These are phyloP conservation scores for Rhodamnia argentea DNA, from an alignment of 345 rosid species.

Conservation along the genomic window DNA sequence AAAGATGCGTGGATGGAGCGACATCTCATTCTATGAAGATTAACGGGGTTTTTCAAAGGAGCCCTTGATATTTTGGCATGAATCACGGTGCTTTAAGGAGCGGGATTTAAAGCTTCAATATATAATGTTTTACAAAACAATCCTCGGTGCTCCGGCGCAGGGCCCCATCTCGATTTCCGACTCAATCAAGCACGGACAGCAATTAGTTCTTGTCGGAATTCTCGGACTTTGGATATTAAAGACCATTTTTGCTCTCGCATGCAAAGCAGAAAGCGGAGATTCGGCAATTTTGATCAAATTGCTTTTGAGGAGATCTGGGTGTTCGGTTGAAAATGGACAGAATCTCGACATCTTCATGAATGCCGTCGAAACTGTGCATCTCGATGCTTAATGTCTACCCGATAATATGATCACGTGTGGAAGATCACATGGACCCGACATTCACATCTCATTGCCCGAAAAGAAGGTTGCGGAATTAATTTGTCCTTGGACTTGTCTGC, in stretches of 20 bases:
- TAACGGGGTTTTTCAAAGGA: background rate
- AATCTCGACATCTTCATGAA: background rate
- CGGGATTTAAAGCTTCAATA: too few relatives aligned
- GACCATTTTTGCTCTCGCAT: background rate
- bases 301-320: background rate
- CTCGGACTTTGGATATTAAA: background rate
- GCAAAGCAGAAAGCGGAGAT: background rate
- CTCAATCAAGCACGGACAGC: background rate
- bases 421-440: background rate
- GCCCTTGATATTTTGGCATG: background rate
- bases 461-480: background rate
- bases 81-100: background rate
- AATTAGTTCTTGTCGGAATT: background rate
- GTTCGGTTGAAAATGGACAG: background rate
- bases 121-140: too few relatives aligned
- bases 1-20: too few relatives aligned
- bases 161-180: background rate
- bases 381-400: background rate
- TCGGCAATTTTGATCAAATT: background rate
- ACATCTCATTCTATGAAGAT: too few relatives aligned
- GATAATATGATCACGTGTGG: background rate
- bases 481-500: background rate
- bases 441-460: background rate
- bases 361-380: background rate
- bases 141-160: too few relatives aligned